Conservation (phyloP, 768 basidiomycete species). For the Tricholoma sp. region DNA sequence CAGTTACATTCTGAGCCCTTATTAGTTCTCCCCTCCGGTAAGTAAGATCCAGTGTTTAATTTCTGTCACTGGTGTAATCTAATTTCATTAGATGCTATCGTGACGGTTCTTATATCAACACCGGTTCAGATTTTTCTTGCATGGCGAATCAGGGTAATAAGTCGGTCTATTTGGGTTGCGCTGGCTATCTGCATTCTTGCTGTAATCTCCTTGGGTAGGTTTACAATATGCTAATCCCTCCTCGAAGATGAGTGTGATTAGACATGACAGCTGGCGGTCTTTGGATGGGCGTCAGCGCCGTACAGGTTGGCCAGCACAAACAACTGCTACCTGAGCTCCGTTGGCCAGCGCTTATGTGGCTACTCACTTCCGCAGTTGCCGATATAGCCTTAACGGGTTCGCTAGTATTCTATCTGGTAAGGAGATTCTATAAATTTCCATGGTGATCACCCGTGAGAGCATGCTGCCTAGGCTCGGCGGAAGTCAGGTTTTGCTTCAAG, state of each 20-base stretch:
- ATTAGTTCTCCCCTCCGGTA: slow-evolving; percentile 25
- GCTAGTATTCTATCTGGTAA: slow-evolving; percentile 33
- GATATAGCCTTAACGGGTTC: slow-evolving; percentile 38
- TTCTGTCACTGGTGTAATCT: not conserved
- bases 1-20: slow-evolving; percentile 11
- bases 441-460: slow-evolving; percentile 10
- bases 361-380: slow-evolving; percentile 35
- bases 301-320: slow-evolving; percentile 29
- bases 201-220: slow-evolving; percentile 30
- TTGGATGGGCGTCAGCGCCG: slow-evolving; percentile 33
- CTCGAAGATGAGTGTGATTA: not conserved
- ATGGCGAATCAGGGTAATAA: slow-evolving; percentile 37
- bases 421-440: slow-evolving; percentile 8
- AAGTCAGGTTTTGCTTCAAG: slow-evolving; percentile 39
- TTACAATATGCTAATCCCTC: not conserved
- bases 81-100: slow-evolving; percentile 10
- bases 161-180: slow-evolving; percentile 31
- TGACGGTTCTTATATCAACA: slow-evolving; percentile 33
- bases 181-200: slow-evolving; percentile 28
- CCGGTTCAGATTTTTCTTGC: slow-evolving; percentile 45
- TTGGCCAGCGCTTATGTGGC: slow-evolving; percentile 39
- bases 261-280: slow-evolving; percentile 31
- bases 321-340: slow-evolving; percentile 38
- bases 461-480: slow-evolving; percentile 11
- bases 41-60: not conserved